A percentile compares a stretch with the other conserved stretches of the same genome.
Conservation (phyloP, 1,284 basidiomycete species). For the Pascua sp. region DNA sequence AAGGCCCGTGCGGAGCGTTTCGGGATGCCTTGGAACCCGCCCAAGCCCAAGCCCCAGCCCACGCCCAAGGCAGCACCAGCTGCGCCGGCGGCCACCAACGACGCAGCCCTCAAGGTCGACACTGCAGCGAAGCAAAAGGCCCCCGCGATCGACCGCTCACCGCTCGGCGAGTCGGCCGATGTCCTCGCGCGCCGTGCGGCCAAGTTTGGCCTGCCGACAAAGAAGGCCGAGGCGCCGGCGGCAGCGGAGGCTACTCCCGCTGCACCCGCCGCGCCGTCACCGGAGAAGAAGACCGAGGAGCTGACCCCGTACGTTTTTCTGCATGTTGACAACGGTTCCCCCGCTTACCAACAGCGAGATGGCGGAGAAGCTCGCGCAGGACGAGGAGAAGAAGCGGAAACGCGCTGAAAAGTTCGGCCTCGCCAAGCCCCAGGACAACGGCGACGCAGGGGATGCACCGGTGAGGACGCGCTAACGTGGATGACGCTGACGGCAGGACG, state of each 20-base stretch:
- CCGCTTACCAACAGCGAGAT: conserved; percentile 28
- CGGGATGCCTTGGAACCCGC: conserved; percentile 40
- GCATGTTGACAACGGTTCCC: background rate
- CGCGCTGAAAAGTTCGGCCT: conserved; percentile 49
- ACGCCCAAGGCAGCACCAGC: conserved; percentile 1
- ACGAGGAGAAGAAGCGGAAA: conserved; percentile 53
- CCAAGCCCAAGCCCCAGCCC: conserved; percentile 14
- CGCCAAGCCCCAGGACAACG: conserved; percentile 7
- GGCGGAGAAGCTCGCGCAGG: conserved; percentile 32
- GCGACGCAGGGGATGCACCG: conserved; percentile 13
- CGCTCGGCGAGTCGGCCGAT: conserved; percentile 39
- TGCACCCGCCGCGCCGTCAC: conserved; percentile 10
- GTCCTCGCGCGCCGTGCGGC: conserved; percentile 42
- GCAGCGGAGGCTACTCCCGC: background rate
- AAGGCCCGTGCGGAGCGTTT: conserved; percentile 48
- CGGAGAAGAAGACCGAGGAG: conserved; percentile 23
- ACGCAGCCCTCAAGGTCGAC: conserved; percentile 2
- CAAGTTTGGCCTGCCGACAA: conserved; percentile 42
- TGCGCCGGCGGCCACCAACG: conserved; percentile 9
- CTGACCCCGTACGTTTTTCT: conserved; percentile 32
- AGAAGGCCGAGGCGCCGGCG: conserved; percentile 23
- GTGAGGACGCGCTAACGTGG: conserved; percentile 19
- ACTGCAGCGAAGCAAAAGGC: conserved; percentile 23
- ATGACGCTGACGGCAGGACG: conserved; percentile 26
- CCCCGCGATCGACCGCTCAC: conserved; percentile 30